phyloP scores from a whole-genome alignment of 2,329 filamentous ascomycete species.

The Zopfia rhizophila region DNA sequence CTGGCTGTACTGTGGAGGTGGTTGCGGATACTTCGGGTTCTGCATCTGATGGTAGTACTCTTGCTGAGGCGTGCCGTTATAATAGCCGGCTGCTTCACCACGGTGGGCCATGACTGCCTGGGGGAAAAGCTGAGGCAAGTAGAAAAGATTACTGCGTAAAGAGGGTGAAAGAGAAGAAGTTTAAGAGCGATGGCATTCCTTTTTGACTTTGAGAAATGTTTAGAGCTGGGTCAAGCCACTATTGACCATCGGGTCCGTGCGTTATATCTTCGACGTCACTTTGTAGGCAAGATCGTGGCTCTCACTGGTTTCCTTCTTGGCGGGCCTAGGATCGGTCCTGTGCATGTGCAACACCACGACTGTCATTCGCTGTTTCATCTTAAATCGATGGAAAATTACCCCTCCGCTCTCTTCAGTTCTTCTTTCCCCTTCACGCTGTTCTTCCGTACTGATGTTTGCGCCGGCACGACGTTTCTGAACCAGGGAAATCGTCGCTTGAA shows the following conservation, averaged over 20 bases:
- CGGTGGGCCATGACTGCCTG: conserved; percentile 39
- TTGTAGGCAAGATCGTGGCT: conserved; percentile 8
- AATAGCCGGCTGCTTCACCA: conserved; percentile 53
- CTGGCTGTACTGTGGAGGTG: conserved; percentile 45
- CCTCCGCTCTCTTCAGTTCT: no score
- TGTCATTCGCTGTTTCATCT: no score
- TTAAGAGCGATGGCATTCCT: not conserved
- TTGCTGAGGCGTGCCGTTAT: conserved; percentile 38
- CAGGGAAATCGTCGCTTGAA: no score
- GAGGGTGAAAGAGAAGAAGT: not conserved
- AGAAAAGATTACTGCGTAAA: no score
- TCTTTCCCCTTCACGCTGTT: no score
- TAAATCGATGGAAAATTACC: no score
- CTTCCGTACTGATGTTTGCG: no score
- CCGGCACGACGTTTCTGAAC: no score
- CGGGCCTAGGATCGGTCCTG: no score
- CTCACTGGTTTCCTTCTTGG: conserved; percentile 5
- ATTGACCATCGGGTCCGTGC: conserved; percentile 4
- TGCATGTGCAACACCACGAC: no score
- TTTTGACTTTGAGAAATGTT: not conserved
- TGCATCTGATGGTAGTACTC: conserved; percentile 42
- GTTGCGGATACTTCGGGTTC: conserved; percentile 41
- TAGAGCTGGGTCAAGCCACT: not conserved
- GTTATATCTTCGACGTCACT: conserved; percentile 5
- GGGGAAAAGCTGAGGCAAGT: no score